Evolutionary conservation across 2,329 filamentous ascomycete species (phyloP), one percentile per base, ranked within the genome.

Genomic region (Colletotrichum falcatum): DNA sequence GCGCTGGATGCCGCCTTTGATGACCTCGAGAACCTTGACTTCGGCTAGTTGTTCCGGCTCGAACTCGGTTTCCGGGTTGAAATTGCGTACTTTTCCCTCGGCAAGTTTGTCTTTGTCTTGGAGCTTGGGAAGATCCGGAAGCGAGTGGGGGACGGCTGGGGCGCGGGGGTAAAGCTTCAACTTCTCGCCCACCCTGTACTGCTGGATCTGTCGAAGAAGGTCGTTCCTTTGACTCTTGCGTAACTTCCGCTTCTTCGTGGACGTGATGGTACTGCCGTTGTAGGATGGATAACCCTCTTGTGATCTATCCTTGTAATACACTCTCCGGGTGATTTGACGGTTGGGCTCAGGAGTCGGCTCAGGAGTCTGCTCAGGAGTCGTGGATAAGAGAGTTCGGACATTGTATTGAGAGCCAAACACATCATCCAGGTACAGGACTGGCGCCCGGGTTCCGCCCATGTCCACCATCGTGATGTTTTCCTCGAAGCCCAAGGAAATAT

Each of bases 221-320:
- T 44, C 11, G 23, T 12, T 9, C 9, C 1, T 3, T 2, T 2
- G 3, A 2, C 7, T 28, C 5, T 18, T 7, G 16, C 4, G 5
- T 18, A 2, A 5, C 5, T 20, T 42, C 6, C 18, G 20, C 6
- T 8, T 20, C 42, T 9, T n/a, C 42, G 20, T n/a, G 8, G 20
- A n/a, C 3, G 7, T 44, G 2, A 44, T n/a, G 18, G 1, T 3
- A 18, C n/a, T 1, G 42, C 18, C 42, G 7, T 44, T 44, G 39
- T 42, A 42, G 39, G 1, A 18, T 6, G 5, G 5, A 18, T 1
- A 2, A 16, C 3, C 4, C 37, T 16, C 12, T 14, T 1, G 2
- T 12, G 12, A 3, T 42, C 1, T 16, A 42, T 5, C 16, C 39
- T 20, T 6, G 39, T n/a, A n/a, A n/a, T 42, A 42, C 39, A 20